Evolutionary conservation across 352 stramenopile genomes (phyloP).

Genomic region (Phytophthora cactorum): DNA sequence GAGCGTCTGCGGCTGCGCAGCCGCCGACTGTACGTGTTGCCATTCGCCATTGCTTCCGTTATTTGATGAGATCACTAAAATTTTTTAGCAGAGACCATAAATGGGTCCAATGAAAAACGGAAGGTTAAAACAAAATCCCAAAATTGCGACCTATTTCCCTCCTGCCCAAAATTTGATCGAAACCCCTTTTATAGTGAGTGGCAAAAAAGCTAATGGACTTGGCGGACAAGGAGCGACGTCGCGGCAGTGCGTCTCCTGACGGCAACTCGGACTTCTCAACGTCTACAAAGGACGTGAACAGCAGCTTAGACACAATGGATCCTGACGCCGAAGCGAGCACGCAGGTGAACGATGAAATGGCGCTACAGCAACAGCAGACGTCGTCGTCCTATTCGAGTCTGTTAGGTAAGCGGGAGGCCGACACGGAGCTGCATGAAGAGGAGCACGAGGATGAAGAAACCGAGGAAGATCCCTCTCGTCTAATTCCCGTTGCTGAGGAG

Average conservation of each 20-base stretch:
- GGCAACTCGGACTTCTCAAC: constrained; percentile 25
- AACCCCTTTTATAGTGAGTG: constrained; percentile 9
- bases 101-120: not conserved
- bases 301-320: constrained; percentile 1
- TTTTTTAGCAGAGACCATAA: constrained; percentile 2
- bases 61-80: not conserved
- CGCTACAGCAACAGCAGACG: constrained; percentile 32
- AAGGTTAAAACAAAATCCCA: not conserved
- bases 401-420: constrained; percentile 68
- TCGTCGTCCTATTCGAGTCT: constrained; percentile 56
- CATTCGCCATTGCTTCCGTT: constrained; percentile 25
- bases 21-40: constrained; percentile 35
- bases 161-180: constrained; percentile 23
- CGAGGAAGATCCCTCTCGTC: constrained; percentile 56
- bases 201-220: constrained; percentile 37
- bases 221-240: constrained; percentile 28
- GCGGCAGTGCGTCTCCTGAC: constrained; percentile 22
- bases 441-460: constrained; percentile 53
- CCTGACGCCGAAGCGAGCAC: constrained; percentile 8
- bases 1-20: constrained; percentile 30
- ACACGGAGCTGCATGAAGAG: constrained; percentile 62
- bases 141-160: constrained; percentile 13
- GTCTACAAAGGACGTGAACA: constrained; percentile 23
- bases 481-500: constrained; percentile 64
- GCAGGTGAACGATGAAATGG: constrained; percentile 17